A percentile compares a stretch with the other conserved stretches of the same genome.
Evolutionary conservation across 169 alveolate genomes (phyloP).

Genomic region (Plasmodium yoelii): DNA sequence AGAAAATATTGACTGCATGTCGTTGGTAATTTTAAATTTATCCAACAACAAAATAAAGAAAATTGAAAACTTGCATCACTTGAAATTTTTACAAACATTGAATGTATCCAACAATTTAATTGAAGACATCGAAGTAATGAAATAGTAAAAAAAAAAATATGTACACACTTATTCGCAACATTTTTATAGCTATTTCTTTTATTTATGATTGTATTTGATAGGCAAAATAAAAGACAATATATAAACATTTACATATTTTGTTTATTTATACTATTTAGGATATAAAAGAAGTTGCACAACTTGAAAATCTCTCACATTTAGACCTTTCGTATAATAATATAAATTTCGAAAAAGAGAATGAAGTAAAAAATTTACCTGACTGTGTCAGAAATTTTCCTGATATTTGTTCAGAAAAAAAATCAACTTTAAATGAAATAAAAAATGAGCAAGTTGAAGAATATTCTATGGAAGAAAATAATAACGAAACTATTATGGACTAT

Average conservation of each 20-base stretch:
- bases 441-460: background rate
- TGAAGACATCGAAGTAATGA: slow-evolving; percentile 27
- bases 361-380: background rate
- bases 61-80: slow-evolving; percentile 71
- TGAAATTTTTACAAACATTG: slow-evolving; percentile 44
- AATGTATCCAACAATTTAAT: slow-evolving; percentile 43
- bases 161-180: background rate
- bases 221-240: background rate
- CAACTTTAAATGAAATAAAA: slow-evolving; percentile 6
- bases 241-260: background rate
- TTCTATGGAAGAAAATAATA: background rate
- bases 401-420: background rate
- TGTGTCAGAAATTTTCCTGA: background rate
- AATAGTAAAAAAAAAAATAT: background rate
- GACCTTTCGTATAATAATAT: slow-evolving; percentile 35
- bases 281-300: slow-evolving; percentile 7
- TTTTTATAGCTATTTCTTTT: too few relatives aligned
- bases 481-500: background rate
- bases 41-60: slow-evolving; percentile 90
- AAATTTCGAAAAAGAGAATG: slow-evolving; percentile 10
- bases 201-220: too few relatives aligned
- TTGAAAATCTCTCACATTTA: slow-evolving; percentile 48
- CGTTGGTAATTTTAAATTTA: slow-evolving; percentile 89
- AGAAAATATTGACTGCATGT: slow-evolving; percentile 89
- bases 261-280: slow-evolving; percentile 16